Evolutionary conservation across 371 early-diverging fungal species (phyloP).

Genomic region (Actinomucor elegans): DNA sequence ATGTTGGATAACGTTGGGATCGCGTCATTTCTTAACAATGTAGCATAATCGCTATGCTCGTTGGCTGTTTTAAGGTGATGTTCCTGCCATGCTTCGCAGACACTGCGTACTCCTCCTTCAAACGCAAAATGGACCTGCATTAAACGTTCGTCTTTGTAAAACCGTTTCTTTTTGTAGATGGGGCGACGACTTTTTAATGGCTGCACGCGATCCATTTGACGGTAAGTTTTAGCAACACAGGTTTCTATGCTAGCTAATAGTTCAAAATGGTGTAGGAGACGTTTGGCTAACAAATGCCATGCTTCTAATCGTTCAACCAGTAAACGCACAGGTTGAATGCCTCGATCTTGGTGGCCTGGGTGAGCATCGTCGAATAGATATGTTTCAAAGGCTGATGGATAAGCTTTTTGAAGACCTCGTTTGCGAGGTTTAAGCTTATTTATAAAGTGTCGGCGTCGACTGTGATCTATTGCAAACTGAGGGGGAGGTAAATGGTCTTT

Average conservation of each 20-base stretch:
- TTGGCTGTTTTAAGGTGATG: conserved; percentile 23
- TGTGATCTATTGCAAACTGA: conserved; percentile 25
- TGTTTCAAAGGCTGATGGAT: conserved; percentile 24
- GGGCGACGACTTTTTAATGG: not conserved
- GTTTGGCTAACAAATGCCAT: conserved; percentile 30
- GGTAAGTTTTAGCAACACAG: conserved; percentile 33
- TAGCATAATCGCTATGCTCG: conserved; percentile 30
- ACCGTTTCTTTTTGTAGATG: not conserved
- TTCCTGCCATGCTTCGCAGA: conserved; percentile 37
- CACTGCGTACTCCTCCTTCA: conserved; percentile 23
- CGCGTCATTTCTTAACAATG: conserved; percentile 29
- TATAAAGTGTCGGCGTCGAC: not conserved
- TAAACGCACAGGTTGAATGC: conserved; percentile 34
- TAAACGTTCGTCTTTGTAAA: conserved; percentile 5
- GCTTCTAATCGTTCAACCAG: conserved; percentile 38
- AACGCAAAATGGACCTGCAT: conserved; percentile 30
- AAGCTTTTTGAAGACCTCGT: conserved; percentile 13
- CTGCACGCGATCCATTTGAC: conserved; percentile 15
- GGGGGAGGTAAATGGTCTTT: conserved; percentile 18
- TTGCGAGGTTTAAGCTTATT: conserved; percentile 4
- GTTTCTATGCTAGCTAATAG: conserved; percentile 26
- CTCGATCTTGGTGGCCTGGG: conserved; percentile 6
- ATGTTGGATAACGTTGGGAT: conserved; percentile 33
- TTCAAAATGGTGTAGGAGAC: conserved; percentile 30
- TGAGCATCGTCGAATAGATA: conserved; percentile 21